A percentile compares a stretch with the other conserved stretches of the same genome.
These are phyloP conservation scores for Setaria italica DNA, from an alignment of 202 grass and related monocot genomes.

Conservation along the genomic window DNA sequence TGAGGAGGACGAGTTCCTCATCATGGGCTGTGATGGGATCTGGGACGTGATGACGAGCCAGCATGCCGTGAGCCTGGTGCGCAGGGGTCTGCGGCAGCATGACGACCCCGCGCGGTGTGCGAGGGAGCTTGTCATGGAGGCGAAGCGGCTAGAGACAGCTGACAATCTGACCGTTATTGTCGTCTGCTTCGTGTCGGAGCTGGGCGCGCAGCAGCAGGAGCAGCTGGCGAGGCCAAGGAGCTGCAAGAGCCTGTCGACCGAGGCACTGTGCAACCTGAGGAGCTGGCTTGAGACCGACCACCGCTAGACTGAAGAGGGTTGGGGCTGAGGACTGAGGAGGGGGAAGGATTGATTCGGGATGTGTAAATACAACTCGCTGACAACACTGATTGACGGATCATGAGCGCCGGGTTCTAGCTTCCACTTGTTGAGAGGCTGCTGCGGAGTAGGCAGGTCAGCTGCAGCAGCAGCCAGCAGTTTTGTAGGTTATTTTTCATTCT, in stretches of 20 bases:
- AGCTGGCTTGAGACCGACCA: constrained; percentile 65
- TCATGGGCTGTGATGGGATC: constrained; percentile 87
- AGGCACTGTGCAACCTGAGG: constrained; percentile 76
- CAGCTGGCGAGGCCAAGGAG: constrained; percentile 46
- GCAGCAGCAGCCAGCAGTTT: constrained; percentile 53
- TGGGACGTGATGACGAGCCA: constrained; percentile 94
- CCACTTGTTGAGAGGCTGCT: constrained; percentile 53
- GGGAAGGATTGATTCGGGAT: neutral
- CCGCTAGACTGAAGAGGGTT: neutral
- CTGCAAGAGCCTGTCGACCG: constrained; percentile 72
- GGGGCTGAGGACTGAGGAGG: neutral
- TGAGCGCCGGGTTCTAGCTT: neutral
- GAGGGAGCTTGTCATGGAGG: constrained; percentile 79
- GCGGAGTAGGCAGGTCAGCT: constrained; percentile 30
- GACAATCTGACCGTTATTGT: constrained; percentile 88
- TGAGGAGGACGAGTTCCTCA: constrained; percentile 81
- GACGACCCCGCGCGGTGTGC: constrained; percentile 73
- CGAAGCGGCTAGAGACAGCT: constrained; percentile 58
- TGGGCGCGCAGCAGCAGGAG: constrained; percentile 22
- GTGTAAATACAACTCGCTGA: constrained; percentile 61
- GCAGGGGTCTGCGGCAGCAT: constrained; percentile 60
- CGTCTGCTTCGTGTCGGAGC: constrained; percentile 66
- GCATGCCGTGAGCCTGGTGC: constrained; percentile 74
- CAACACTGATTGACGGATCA: constrained; percentile 47
- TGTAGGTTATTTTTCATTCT: constrained; percentile 46